Evolutionary conservation across 768 basidiomycete species (phyloP), one percentile per base, ranked within the genome.

Genomic region (Vararia minispora): DNA sequence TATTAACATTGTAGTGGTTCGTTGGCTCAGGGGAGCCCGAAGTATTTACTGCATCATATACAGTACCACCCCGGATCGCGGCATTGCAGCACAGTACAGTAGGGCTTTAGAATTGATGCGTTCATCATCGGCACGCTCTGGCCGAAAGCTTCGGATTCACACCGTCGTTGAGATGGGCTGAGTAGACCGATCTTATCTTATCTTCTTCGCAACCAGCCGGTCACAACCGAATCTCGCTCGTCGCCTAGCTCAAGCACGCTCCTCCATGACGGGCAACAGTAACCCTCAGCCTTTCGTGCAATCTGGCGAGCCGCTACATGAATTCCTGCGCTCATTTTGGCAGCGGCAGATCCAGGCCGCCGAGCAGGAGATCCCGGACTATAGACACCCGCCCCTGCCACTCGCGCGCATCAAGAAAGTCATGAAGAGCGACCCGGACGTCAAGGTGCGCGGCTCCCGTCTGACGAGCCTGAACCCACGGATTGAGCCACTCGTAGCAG

Each of bases 401-500:
- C 65, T 99, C 22, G 95, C 95, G 13, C 68, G 95, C 56, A 95
- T 98, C 52, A 98, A 97, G 69, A 98, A 97, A 59, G 94, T 97
- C 41, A 95, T 97, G 88, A 97, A 98, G 69, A 92, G 84, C 58
- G 90, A 91, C 63, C 87, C 89, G 3, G 89, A 92, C 51, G 89
- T 97, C 46, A 91, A 91, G 74, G 90, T 94, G 55, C 53, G 76
- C 31, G 37, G 29, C 29, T 34, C 32, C 29, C 33, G 34, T 33
- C 8, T 29, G 24, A 31, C 21, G 13, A 2, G n/a, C 5, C 5
- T 6, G 6, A 22, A 6, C 17, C 7, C 17, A 28, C 25, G 28
- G 44, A 37, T 39, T 20, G 37, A 43, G 22, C 37, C 31, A 25
- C 29, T 21, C 14, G 14, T 34, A 6, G 18, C 46, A 91, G 91